phyloP scores from a whole-genome alignment of 495 filamentous ascomycete genomes.

The Bryoglossum gracile region DNA sequence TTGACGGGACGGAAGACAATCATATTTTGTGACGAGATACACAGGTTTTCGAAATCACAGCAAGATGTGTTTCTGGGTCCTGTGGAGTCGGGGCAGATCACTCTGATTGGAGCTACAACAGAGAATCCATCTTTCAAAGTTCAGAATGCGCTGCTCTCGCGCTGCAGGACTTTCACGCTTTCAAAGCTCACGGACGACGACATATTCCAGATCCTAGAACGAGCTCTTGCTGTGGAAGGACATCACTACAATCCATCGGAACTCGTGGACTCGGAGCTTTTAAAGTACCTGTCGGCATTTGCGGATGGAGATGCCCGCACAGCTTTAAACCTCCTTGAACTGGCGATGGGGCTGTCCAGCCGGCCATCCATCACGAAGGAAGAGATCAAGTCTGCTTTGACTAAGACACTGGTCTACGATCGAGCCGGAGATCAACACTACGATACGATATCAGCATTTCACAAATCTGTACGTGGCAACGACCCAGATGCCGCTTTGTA shows the following conservation, averaged over 20 bases:
- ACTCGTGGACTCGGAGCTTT: slow-evolving; percentile 68
- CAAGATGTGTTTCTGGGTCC: slow-evolving; percentile 94
- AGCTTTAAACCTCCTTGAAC: slow-evolving; percentile 84
- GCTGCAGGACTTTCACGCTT: slow-evolving; percentile 86
- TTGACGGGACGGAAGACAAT: slow-evolving; percentile 88
- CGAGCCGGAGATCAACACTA: slow-evolving; percentile 92
- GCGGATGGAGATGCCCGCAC: slow-evolving; percentile 89
- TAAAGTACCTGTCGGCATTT: slow-evolving; percentile 75
- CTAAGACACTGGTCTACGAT: slow-evolving; percentile 90
- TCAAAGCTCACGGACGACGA: slow-evolving; percentile 63
- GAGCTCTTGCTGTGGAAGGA: slow-evolving; percentile 51
- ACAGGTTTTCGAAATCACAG: slow-evolving; percentile 86
- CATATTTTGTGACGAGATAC: slow-evolving; percentile 96
- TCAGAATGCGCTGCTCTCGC: slow-evolving; percentile 76
- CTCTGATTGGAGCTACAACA: slow-evolving; percentile 90
- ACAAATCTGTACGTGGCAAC: slow-evolving; percentile 87
- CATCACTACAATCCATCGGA: slow-evolving; percentile 42
- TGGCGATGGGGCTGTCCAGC: slow-evolving; percentile 57
- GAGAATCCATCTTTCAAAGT: slow-evolving; percentile 97
- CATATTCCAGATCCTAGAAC: slow-evolving; percentile 60
- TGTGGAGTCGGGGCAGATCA: slow-evolving; percentile 85
- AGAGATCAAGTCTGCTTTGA: slow-evolving; percentile 69
- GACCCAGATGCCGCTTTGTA: slow-evolving; percentile 84
- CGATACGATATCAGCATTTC: slow-evolving; percentile 93
- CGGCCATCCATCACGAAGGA: slow-evolving; percentile 45